Percentiles rank a stretch among this genome's conserved stretches.
phyloP scores from a whole-genome alignment of 495 filamentous ascomycete genomes.

The Podospora conica region DNA sequence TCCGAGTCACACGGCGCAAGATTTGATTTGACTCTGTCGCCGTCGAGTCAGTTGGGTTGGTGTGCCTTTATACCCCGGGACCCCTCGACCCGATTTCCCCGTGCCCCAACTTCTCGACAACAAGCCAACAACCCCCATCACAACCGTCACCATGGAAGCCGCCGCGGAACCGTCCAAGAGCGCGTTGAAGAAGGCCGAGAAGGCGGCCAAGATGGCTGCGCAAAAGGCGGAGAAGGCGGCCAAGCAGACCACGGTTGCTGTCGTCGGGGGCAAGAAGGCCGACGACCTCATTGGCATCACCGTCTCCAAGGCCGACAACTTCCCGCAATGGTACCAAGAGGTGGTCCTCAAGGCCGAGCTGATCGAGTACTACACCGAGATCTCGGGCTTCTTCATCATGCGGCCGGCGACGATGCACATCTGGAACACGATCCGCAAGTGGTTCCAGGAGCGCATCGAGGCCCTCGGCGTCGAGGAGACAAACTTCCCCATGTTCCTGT shows the following conservation, averaged over 20 bases:
- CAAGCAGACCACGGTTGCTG: constrained; percentile 44
- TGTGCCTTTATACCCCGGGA: neutral
- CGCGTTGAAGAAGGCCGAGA: constrained; percentile 65
- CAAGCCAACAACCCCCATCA: neutral
- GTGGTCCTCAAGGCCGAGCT: constrained; percentile 91
- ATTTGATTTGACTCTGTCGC: constrained; percentile 4
- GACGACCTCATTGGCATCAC: constrained; percentile 79
- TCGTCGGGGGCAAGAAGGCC: constrained; percentile 47
- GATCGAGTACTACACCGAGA: constrained; percentile 67
- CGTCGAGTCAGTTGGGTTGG: constrained; percentile 6
- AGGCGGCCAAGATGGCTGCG: constrained; percentile 58
- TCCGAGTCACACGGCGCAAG: neutral
- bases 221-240: constrained; percentile 63
- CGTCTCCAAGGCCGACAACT: constrained; percentile 74
- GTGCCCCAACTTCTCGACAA: neutral
- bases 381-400: constrained; percentile 92
- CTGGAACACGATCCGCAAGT: constrained; percentile 87
- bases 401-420: constrained; percentile 80
- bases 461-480: constrained; percentile 87
- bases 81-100: neutral
- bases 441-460: constrained; percentile 84
- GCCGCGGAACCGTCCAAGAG: constrained; percentile 56
- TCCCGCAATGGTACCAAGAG: constrained; percentile 92
- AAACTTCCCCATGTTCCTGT: constrained; percentile 93
- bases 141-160: constrained; percentile 34